These are phyloP conservation scores for Crithidia thermophila DNA, from an alignment of 208 protist species.

Conservation along the genomic window DNA sequence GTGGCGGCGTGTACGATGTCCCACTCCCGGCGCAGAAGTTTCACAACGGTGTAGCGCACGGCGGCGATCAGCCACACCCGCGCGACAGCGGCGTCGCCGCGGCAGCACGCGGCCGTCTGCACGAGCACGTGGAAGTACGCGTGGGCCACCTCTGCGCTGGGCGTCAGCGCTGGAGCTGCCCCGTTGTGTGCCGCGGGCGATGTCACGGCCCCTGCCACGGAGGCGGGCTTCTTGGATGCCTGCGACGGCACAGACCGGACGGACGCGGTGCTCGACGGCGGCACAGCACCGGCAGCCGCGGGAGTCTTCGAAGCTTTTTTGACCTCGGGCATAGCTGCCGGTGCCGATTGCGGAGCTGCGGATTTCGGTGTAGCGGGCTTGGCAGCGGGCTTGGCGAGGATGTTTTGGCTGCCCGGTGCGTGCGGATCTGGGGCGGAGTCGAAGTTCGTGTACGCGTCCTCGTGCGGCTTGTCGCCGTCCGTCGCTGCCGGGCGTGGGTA, in stretches of 20 bases:
- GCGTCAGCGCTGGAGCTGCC: neutral
- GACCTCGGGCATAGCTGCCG: neutral
- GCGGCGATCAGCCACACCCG: slow-evolving; percentile 36
- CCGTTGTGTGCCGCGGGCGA: neutral
- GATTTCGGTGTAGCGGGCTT: neutral
- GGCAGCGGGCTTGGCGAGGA: neutral
- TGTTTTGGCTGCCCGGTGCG: neutral
- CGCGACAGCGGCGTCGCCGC: slow-evolving; percentile 12
- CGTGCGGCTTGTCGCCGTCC: neutral
- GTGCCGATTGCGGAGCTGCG: neutral
- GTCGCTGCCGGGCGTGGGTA: slow-evolving; percentile 5
- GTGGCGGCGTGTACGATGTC: slow-evolving; percentile 9
- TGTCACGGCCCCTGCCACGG: neutral
- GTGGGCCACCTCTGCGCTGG: slow-evolving; percentile 5
- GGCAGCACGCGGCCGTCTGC: neutral
- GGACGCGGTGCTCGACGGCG: neutral
- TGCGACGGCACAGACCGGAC: slow-evolving; percentile 1
- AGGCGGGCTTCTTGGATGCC: neutral
- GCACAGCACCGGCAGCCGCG: neutral
- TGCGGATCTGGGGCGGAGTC: neutral
- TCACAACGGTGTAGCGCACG: slow-evolving; percentile 39
- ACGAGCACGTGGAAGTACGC: slow-evolving; percentile 28
- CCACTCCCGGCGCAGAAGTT: slow-evolving; percentile 36
- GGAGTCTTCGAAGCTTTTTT: neutral
- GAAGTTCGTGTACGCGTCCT: neutral